Evolutionary conservation across 1,139 yeast genomes (phyloP), one percentile per base, ranked within the genome.

Genomic region (Lodderomyces beijingensis): DNA sequence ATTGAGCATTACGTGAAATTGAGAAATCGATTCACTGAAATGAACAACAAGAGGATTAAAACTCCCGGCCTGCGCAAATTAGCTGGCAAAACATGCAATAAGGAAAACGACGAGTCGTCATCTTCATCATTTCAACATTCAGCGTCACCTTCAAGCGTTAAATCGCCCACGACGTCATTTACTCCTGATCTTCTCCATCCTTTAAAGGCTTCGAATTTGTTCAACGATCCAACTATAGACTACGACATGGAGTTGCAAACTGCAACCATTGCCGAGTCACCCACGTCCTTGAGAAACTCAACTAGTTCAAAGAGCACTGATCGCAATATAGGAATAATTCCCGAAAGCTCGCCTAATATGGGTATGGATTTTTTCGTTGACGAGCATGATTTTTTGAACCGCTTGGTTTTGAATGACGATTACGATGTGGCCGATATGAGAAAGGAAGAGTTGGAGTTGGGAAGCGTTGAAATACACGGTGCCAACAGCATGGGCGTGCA

Each of bases 1-100:
- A 62, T 68, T 23, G 46, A 53, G 27, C 53, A 55, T 37, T 65
- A 63, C 40, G 43, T 65, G 18, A 62, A 57, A 24, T 40, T 56
- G 4, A 36, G 63, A 29, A 44, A 55, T 20, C 53, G 51, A 36
- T 56, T 54, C 37, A 51, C 54, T 35, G 33, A 43, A 6, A 40
- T 47, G 33, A 46, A 48, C 30, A 39, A 29, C 14, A 46, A 46
- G 28, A 51, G 51, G 14, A 10, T 23, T 8, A 23, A 23, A 9
- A 14, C 14, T 6, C 10, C 10, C 12, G 25, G 14, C 6, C 11
- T 6, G 40, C 28, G 49, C 39, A 31, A 23, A n/a, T 25, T 16
- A 7, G 16, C 21, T 12, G 31, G 25, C 18, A 20, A 30, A 12
- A 18, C 28, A 3, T n/a, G n/a, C n/a, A 30, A 32, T 14, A 16